Base-by-base conservation (phyloP, 1,139 yeast species). In the Yamadazyma sp. region DNA sequence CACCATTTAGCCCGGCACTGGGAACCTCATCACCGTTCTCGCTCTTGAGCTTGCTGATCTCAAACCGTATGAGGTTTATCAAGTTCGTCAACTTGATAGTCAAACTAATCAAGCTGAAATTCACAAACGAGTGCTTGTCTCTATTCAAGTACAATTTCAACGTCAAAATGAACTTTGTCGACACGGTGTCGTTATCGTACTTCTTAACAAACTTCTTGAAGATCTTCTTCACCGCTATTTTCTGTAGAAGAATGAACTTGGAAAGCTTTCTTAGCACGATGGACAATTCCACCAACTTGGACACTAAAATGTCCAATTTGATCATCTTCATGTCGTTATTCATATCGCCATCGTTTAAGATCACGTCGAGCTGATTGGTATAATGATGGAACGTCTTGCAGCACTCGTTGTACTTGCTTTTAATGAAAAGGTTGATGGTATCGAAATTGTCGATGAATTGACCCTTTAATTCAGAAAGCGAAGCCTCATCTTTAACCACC, bases 151-250 rank as follows among this genome's bases (percentile, higher is more conserved):
- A 62, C 17, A 63, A 56, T 40, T 62, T 62, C 31, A 70, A 50
- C 14, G 64, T 62, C 36, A 66, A 56, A 5, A 77, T 61, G 25
- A 76, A 63, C 24, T 66, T 66, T 26, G 74, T 69, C 31, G 59
- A 49, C 2, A 29, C 28, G 4, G 56, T 60, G 33, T 59, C 64
- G 58, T 45, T 67, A 44, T 51, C 41, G 38, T 60, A 78, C 65
- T 88, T 80, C 56, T 86, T 87, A 33, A 76, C 54, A 55, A 86
- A 83, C 59, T 89, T 88, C 62, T 89, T 89, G 51, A 88, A 70
- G 40, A 89, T 74, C 61, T 90, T 90, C 47, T 86, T 73, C 35
- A 86, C 69, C 4, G 95, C 97, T 3, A 89, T 81, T 51, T 83
- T 82, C 55, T 90, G 97, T 16, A 89, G 75, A 24, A 86, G 70